Conservation (phyloP, 371 early-diverging fungal genomes). For the Dichotomocladium elegans region DNA sequence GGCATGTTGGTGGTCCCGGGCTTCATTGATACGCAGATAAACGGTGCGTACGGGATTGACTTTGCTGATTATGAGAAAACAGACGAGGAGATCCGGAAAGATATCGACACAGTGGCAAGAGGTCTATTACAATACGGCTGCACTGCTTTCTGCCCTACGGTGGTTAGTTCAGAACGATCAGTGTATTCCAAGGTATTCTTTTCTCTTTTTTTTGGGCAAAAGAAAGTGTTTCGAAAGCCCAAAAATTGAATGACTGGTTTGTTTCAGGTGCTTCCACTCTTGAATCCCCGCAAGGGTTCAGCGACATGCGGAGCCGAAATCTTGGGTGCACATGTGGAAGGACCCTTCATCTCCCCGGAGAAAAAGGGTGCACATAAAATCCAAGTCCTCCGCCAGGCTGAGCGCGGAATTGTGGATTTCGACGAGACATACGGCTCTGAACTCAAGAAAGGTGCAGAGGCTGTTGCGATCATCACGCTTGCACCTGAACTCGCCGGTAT, state of each 20-base stretch:
- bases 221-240: too few relatives aligned
- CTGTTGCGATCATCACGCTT: conserved; percentile 72
- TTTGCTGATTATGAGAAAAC: conserved; percentile 57
- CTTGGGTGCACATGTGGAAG: conserved; percentile 84
- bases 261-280: conserved; percentile 56
- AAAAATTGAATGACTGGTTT: not conserved
- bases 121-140: conserved; percentile 77
- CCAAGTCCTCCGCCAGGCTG: conserved; percentile 58
- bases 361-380: conserved; percentile 79
- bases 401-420: conserved; percentile 66
- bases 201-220: not conserved
- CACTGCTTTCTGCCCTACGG: conserved; percentile 82
- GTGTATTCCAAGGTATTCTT: conserved; percentile 68
- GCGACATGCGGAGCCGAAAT: conserved; percentile 70
- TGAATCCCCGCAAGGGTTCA: conserved; percentile 69
- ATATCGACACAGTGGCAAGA: conserved; percentile 65
- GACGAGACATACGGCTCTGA: conserved; percentile 69
- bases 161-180: conserved; percentile 72
- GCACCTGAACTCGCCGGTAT: conserved; percentile 84
- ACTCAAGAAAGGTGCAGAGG: conserved; percentile 38
- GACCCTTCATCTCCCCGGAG: conserved; percentile 63
- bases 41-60: conserved; percentile 85
- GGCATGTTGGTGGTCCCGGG: conserved; percentile 76
- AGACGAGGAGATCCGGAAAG: conserved; percentile 44
- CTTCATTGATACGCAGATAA: conserved; percentile 82